Evolutionary conservation across 108 stramenopile species (phyloP).

Genomic region (Conticribra weissflogii): DNA sequence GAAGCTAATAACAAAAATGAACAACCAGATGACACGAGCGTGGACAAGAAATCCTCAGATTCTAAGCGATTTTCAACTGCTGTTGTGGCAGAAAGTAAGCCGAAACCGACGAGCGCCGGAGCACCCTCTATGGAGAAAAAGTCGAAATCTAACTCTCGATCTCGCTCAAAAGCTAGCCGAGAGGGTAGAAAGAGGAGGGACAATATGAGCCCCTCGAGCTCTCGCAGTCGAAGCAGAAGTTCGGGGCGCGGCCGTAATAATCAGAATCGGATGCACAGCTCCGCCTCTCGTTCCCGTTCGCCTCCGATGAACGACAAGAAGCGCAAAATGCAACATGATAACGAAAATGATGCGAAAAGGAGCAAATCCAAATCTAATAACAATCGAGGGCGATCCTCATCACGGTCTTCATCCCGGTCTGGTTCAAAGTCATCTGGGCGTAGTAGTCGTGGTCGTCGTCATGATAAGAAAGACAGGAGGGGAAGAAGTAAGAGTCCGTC

Average conservation of each 20-base stretch:
- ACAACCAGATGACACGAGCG: background rate
- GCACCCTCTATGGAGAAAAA: background rate
- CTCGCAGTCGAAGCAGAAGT: conserved; percentile 23
- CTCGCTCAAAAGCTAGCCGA: background rate
- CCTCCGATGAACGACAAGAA: background rate
- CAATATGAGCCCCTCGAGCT: conserved; percentile 9
- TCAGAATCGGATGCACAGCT: conserved; percentile 14
- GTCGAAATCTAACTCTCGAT: background rate
- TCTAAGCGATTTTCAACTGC: background rate
- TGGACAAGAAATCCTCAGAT: background rate
- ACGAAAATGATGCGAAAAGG: background rate
- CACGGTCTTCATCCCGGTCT: conserved; percentile 7
- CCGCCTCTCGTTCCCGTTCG: conserved; percentile 7
- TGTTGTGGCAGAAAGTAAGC: too few species aligned
- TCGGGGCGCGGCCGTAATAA: conserved; percentile 8
- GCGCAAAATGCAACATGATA: conserved; percentile 9
- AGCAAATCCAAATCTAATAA: background rate
- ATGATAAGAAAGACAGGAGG: background rate
- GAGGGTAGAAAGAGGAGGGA: conserved; percentile 7
- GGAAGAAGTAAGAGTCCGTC: conserved; percentile 12
- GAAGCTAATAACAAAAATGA: background rate
- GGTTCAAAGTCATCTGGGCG: conserved; percentile 1
- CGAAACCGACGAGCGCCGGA: background rate
- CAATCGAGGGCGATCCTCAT: background rate
- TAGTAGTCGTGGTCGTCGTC: conserved; percentile 4